Evolutionary conservation across 176 grass and related monocot species (phyloP).

Genomic region (Chrysopogon serrulatus): DNA sequence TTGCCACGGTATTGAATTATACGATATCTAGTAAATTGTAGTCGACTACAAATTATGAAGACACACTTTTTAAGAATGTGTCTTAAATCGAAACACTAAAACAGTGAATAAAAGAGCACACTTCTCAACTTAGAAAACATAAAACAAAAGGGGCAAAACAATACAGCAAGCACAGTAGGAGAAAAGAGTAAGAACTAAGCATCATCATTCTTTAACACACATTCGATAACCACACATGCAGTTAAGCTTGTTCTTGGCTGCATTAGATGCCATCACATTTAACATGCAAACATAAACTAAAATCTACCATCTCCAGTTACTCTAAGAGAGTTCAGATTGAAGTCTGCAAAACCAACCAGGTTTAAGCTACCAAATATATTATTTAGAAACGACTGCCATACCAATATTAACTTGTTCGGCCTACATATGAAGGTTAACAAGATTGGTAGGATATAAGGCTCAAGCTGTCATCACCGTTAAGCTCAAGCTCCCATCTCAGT

Average conservation of each 20-base stretch:
- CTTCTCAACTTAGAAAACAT: neutral
- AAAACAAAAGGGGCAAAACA: neutral
- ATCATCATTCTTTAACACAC: conserved; percentile 7
- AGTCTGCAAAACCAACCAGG: conserved; percentile 27
- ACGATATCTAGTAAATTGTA: neutral
- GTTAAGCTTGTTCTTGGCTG: neutral
- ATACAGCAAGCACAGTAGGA: neutral
- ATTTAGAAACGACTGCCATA: conserved; percentile 25
- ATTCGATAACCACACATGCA: conserved; percentile 16
- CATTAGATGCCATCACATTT: conserved; percentile 12
- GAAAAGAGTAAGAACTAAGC: conserved; percentile 3
- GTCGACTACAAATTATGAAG: neutral
- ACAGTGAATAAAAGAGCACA: neutral
- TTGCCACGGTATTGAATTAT: neutral
- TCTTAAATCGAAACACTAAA: neutral
- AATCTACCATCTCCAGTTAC: conserved; percentile 15
- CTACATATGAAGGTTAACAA: conserved; percentile 21
- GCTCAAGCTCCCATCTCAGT: conserved; percentile 10
- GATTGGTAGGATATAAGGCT: neutral
- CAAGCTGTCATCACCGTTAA: conserved; percentile 6
- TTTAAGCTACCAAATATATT: conserved; percentile 32
- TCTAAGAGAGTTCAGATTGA: conserved; percentile 10
- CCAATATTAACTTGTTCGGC: conserved; percentile 15
- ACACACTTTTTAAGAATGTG: neutral
- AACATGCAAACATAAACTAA: conserved; percentile 31